phyloP scores from a whole-genome alignment of 257 asterid genomes.

The Solanum chilense region DNA sequence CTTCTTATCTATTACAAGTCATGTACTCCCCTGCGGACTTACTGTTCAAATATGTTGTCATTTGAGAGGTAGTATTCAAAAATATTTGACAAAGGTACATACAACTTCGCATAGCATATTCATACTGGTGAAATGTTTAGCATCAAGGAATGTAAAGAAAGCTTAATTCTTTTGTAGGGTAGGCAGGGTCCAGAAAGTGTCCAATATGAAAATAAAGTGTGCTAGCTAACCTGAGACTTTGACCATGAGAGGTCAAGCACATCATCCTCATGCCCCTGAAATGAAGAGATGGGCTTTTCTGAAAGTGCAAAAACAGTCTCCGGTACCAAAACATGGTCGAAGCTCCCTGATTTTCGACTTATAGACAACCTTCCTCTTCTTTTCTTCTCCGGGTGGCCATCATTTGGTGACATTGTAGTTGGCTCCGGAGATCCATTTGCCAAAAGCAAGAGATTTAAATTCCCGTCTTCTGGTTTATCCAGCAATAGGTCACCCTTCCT shows the following conservation, averaged over 20 bases:
- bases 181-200: background rate
- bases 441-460: slow-evolving; percentile 53
- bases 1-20: background rate
- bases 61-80: background rate
- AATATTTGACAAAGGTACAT: background rate
- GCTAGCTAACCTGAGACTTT: slow-evolving; percentile 78
- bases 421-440: slow-evolving; percentile 85
- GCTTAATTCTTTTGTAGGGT: background rate
- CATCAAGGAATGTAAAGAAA: background rate
- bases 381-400: slow-evolving; percentile 61
- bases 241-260: slow-evolving; percentile 98
- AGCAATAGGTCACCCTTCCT: slow-evolving; percentile 70
- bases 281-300: slow-evolving; percentile 77
- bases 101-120: background rate
- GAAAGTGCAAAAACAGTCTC: slow-evolving; percentile 70
- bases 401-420: slow-evolving; percentile 59
- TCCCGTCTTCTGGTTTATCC: slow-evolving; percentile 80
- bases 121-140: background rate
- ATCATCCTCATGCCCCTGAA: slow-evolving; percentile 77
- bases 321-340: slow-evolving; percentile 80
- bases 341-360: slow-evolving; percentile 68
- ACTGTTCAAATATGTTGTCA: background rate
- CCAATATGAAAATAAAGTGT: background rate
- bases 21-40: background rate
- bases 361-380: slow-evolving; percentile 80